Evolutionary conservation across 2,329 filamentous ascomycete genomes (phyloP).

Genomic region (Monosporascus sp.): DNA sequence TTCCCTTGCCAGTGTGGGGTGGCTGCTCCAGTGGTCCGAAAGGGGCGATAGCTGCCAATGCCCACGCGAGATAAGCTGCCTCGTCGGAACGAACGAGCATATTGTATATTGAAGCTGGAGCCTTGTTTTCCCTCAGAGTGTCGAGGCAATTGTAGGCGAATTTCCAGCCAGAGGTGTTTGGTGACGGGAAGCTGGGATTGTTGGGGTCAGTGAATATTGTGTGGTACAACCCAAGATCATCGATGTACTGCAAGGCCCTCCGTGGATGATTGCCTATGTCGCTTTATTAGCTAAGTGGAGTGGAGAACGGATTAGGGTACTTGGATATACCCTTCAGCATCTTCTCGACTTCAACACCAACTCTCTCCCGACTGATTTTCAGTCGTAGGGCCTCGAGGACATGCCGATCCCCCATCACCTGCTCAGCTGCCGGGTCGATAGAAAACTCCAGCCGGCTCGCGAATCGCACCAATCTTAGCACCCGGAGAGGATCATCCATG

Average conservation of each 20-base stretch:
- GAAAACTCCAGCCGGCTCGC: slow-evolving; percentile 75
- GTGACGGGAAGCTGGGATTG: slow-evolving; percentile 42
- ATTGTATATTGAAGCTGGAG: slow-evolving; percentile 42
- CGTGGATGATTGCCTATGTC: slow-evolving; percentile 23
- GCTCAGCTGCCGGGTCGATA: slow-evolving; percentile 65
- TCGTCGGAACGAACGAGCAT: slow-evolving; percentile 57
- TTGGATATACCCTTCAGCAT: slow-evolving; percentile 64
- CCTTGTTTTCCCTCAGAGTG: slow-evolving; percentile 38
- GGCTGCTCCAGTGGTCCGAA: slow-evolving; percentile 53
- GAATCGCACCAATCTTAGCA: slow-evolving; percentile 83
- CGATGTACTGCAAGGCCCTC: slow-evolving; percentile 43
- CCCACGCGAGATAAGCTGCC: slow-evolving; percentile 69
- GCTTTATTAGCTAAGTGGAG: slow-evolving; percentile 1
- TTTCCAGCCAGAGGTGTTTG: slow-evolving; percentile 56
- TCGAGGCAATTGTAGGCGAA: slow-evolving; percentile 60
- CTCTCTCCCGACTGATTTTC: slow-evolving; percentile 89
- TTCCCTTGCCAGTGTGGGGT: slow-evolving; percentile 36
- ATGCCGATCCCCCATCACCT: slow-evolving; percentile 70
- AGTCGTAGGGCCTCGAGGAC: slow-evolving; percentile 73
- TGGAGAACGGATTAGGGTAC: too few relatives aligned
- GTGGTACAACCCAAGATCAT: slow-evolving; percentile 61
- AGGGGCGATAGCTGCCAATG: slow-evolving; percentile 67
- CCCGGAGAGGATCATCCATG: slow-evolving; percentile 84
- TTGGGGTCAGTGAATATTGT: slow-evolving; percentile 69
- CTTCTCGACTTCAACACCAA: slow-evolving; percentile 85